These are phyloP conservation scores for Phaeophleospora eucalypticola DNA, from an alignment of 2,329 filamentous ascomycete species.

Conservation along the genomic window DNA sequence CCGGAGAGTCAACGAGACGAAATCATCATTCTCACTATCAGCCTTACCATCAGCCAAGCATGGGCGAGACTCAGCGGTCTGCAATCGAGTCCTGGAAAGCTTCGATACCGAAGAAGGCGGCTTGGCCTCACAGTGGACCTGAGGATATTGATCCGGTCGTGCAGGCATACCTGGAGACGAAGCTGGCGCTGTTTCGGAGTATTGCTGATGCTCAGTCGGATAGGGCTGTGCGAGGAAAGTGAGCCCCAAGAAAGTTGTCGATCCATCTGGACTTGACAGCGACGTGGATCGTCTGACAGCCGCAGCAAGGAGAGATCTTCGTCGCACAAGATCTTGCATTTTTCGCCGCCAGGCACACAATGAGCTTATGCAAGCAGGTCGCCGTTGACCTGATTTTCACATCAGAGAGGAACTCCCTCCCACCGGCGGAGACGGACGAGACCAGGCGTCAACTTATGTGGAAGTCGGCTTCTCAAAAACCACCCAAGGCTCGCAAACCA, in stretches of 20 bases:
- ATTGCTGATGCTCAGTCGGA: conserved; percentile 7
- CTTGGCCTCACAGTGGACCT: conserved; percentile 2
- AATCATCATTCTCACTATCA: background rate
- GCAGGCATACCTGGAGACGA: conserved; percentile 34
- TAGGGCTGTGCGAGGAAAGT: background rate
- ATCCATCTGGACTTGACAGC: too few relatives aligned
- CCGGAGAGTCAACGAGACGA: conserved; percentile 1
- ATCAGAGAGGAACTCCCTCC: too few relatives aligned
- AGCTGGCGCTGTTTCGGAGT: conserved; percentile 33
- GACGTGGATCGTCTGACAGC: background rate
- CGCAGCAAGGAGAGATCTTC: background rate
- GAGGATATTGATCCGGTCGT: conserved; percentile 24
- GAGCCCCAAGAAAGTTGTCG: conserved; percentile 1
- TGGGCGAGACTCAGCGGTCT: background rate
- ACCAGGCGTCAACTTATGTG: too few relatives aligned
- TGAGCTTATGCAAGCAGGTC: too few relatives aligned
- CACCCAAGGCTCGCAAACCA: too few relatives aligned
- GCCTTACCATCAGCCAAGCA: background rate
- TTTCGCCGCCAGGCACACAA: too few relatives aligned
- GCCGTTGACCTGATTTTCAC: too few relatives aligned
- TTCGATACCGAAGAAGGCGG: conserved; percentile 20
- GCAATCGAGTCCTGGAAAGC: conserved; percentile 29
- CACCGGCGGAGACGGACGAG: too few relatives aligned
- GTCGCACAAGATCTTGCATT: background rate
- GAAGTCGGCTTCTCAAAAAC: too few relatives aligned